Percentiles rank a stretch among this genome's conserved stretches.
These are phyloP conservation scores for Boletus pseudo-olivaceus DNA, from an alignment of 768 basidiomycete genomes.

Conservation along the genomic window DNA sequence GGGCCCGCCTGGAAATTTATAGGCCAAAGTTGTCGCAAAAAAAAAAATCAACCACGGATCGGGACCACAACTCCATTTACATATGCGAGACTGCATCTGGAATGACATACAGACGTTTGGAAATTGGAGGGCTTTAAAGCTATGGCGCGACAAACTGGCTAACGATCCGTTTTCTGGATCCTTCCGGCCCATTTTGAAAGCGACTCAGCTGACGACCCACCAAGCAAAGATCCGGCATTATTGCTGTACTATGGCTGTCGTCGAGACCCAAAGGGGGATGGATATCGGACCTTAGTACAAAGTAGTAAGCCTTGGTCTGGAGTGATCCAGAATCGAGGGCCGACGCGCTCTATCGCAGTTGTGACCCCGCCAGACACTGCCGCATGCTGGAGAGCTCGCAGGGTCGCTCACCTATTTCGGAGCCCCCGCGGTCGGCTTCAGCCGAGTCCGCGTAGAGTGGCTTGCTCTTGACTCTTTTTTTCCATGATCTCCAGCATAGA, in stretches of 20 bases:
- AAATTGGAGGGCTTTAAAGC: background rate
- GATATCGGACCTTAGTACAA: background rate
- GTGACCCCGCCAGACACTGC: no score
- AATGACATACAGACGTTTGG: slow-evolving; percentile 9
- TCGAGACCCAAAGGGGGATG: background rate
- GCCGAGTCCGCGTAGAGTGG: background rate
- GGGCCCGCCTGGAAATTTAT: slow-evolving; percentile 18
- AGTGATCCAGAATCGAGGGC: background rate
- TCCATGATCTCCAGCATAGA: slow-evolving; percentile 6
- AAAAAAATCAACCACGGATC: background rate
- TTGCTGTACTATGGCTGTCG: background rate
- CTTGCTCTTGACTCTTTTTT: background rate
- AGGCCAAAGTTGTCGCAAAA: slow-evolving; percentile 1
- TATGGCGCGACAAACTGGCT: background rate
- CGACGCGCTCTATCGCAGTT: no score
- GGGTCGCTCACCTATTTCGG: background rate
- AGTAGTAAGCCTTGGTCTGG: background rate
- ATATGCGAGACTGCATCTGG: slow-evolving; percentile 2
- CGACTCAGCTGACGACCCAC: background rate
- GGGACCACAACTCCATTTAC: slow-evolving; percentile 8
- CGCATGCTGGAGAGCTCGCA: background rate
- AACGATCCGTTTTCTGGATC: background rate
- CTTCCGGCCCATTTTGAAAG: background rate
- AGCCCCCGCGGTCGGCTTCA: background rate
- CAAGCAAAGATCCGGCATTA: background rate